phyloP scores from a whole-genome alignment of 495 filamentous ascomycete genomes.

The Staphylotrichum longicolle region DNA sequence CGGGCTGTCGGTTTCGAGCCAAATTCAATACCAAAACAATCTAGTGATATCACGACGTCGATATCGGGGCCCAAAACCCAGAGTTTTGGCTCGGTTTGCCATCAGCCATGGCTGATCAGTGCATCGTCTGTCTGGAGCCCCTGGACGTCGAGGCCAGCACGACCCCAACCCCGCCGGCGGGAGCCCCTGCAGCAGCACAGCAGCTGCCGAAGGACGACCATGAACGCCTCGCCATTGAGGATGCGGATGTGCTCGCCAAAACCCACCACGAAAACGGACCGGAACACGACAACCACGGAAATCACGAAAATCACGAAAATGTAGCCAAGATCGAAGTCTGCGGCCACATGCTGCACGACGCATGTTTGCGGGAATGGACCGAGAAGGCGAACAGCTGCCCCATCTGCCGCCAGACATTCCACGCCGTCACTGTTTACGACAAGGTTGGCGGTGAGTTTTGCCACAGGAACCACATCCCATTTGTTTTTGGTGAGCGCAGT shows the following conservation, averaged over 20 bases:
- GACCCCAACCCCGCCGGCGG: constrained; percentile 20
- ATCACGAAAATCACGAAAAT: constrained; percentile 33
- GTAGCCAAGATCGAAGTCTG: constrained; percentile 62
- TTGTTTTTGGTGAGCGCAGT: background rate
- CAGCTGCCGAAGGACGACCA: constrained; percentile 20
- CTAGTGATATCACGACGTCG: constrained; percentile 29
- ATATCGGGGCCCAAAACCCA: background rate
- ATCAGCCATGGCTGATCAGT: constrained; percentile 77
- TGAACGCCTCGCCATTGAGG: constrained; percentile 27
- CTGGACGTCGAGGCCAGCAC: constrained; percentile 54
- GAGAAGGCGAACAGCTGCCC: constrained; percentile 97
- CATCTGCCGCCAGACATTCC: constrained; percentile 89
- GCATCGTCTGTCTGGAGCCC: constrained; percentile 94
- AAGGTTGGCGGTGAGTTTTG: constrained; percentile 67
- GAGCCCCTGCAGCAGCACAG: constrained; percentile 12
- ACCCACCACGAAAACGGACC: constrained; percentile 32
- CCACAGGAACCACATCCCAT: constrained; percentile 6
- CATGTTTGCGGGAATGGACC: constrained; percentile 88
- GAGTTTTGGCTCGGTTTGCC: constrained; percentile 11
- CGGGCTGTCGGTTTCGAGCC: background rate
- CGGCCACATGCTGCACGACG: constrained; percentile 85
- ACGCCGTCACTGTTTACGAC: constrained; percentile 79
- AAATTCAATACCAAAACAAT: constrained; percentile 6
- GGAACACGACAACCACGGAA: constrained; percentile 28
- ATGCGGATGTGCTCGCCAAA: constrained; percentile 52